These are phyloP conservation scores for Aureococcus anophagefferens DNA, from an alignment of 108 stramenopile genomes.

Conservation along the genomic window DNA sequence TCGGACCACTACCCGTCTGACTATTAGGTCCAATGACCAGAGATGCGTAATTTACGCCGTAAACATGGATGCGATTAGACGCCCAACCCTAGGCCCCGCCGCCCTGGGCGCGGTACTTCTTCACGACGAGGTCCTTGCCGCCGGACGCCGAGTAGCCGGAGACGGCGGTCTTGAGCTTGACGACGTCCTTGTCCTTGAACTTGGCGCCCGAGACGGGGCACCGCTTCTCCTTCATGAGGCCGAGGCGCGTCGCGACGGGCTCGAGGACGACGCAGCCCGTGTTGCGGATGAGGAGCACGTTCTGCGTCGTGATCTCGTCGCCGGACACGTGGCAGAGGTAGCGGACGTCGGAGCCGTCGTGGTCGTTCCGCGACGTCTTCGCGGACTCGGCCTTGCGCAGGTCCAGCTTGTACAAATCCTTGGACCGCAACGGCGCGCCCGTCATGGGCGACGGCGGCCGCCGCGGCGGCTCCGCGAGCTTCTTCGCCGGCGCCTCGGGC, in stretches of 20 bases:
- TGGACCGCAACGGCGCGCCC: conserved; percentile 59
- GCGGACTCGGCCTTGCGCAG: conserved; percentile 15
- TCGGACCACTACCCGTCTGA: no score
- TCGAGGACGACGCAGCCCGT: conserved; percentile 65
- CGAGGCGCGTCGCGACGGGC: conserved; percentile 33
- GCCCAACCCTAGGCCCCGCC: neutral
- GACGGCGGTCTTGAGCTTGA: conserved; percentile 53
- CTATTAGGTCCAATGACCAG: no score
- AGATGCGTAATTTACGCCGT: no score
- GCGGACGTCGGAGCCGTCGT: neutral
- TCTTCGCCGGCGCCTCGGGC: conserved; percentile 36
- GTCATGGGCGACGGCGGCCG: conserved; percentile 72
- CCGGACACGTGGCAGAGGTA: conserved; percentile 62
- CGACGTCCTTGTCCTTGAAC: conserved; percentile 56
- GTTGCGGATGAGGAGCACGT: conserved; percentile 49
- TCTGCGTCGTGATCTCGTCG: conserved; percentile 64
- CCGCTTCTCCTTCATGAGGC: conserved; percentile 16
- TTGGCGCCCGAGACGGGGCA: conserved; percentile 65
- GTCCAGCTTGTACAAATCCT: conserved; percentile 50
- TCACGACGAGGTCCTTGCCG: neutral
- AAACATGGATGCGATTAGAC: no score
- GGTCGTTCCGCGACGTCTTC: conserved; percentile 4
- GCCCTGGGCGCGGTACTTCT: neutral
- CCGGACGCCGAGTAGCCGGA: conserved; percentile 62
- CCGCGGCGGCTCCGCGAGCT: conserved; percentile 44